Percentiles rank a stretch among this genome's conserved stretches.
These are phyloP conservation scores for Ephemerocybe angulata DNA, from an alignment of 768 basidiomycete genomes.

Conservation along the genomic window DNA sequence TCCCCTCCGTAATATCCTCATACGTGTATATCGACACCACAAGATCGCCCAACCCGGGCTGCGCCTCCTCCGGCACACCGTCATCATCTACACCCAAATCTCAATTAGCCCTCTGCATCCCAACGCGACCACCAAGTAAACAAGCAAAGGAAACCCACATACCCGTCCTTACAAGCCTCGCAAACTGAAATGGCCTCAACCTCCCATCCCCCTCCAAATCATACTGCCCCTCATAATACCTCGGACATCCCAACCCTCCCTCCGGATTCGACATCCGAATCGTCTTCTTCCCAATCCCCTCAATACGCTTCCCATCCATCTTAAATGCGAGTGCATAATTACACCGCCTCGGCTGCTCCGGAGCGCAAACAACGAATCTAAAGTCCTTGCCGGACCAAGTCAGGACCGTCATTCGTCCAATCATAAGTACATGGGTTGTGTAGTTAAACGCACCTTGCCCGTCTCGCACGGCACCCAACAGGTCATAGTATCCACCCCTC, in stretches of 20 bases:
- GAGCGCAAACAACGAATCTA: neutral
- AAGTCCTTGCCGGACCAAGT: neutral
- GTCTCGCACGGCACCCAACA: neutral
- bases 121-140: no score
- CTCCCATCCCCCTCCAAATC: neutral
- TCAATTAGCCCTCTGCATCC: neutral
- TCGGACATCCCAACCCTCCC: neutral
- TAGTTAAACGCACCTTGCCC: neutral
- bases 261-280: neutral
- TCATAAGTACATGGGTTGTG: no score
- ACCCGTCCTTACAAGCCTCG: neutral
- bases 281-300: neutral
- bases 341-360: neutral
- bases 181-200: neutral
- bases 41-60: neutral
- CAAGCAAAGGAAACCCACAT: neutral
- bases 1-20: neutral
- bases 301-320: neutral
- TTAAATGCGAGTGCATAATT: neutral
- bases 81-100: neutral
- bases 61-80: neutral
- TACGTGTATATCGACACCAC: neutral
- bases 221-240: neutral
- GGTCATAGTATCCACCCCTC: neutral
- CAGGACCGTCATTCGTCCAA: neutral